A percentile compares a stretch with the other conserved stretches of the same genome.
These are phyloP conservation scores for Leishmania tropica DNA, from an alignment of 208 protist species.

Conservation along the genomic window DNA sequence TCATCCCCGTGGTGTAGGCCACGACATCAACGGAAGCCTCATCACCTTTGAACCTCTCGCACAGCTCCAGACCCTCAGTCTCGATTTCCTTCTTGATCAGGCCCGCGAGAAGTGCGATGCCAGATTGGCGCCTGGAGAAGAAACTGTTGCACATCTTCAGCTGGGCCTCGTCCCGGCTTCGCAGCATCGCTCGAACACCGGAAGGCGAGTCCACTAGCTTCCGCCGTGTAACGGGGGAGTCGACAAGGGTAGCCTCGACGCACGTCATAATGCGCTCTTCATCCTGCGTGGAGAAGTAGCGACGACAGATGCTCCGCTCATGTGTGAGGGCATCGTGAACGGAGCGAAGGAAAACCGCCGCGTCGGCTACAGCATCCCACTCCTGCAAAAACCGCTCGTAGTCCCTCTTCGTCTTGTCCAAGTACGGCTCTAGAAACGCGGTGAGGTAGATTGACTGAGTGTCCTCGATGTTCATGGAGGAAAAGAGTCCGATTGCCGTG, in stretches of 20 bases:
- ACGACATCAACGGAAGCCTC: constrained; percentile 60
- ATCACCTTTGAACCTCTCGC: constrained; percentile 42
- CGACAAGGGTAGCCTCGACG: constrained; percentile 62
- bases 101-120: constrained; percentile 45
- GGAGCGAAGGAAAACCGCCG: constrained; percentile 43
- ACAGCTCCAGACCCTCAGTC: constrained; percentile 49
- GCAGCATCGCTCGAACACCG: constrained; percentile 55
- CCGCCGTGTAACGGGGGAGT: constrained; percentile 43
- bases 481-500: constrained; percentile 70
- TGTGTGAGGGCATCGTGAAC: constrained; percentile 46
- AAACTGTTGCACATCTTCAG: constrained; percentile 64
- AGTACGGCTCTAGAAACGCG: constrained; percentile 73
- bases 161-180: constrained; percentile 43
- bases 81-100: constrained; percentile 56
- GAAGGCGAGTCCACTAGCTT: constrained; percentile 50
- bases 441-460: constrained; percentile 68
- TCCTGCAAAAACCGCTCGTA: constrained; percentile 48
- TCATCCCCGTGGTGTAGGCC: constrained; percentile 65
- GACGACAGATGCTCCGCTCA: constrained; percentile 55
- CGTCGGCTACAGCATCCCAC: constrained; percentile 40
- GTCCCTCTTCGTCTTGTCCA: constrained; percentile 51
- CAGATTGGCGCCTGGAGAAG: constrained; percentile 54
- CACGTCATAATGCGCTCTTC: constrained; percentile 54
- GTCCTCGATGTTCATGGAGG: constrained; percentile 70
- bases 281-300: constrained; percentile 66